A percentile compares a stretch with the other conserved stretches of the same genome.
phyloP scores from a whole-genome alignment of 306 rosid species.

The Prunus mongolica region DNA sequence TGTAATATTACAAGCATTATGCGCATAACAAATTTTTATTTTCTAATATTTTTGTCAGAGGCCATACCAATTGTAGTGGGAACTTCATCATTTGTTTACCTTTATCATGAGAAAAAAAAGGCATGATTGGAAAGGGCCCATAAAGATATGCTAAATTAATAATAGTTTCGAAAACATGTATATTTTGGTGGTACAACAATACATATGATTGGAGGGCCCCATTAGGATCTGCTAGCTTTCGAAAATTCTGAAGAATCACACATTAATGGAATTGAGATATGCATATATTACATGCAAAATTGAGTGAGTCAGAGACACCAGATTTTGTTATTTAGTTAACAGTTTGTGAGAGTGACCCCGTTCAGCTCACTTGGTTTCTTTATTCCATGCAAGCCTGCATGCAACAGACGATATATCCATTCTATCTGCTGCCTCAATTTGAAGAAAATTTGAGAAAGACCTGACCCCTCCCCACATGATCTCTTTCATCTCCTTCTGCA shows the following conservation, averaged over 20 bases:
- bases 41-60: slow-evolving; percentile 1
- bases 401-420: not conserved
- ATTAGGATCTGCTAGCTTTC: not conserved
- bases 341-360: slow-evolving; percentile 9
- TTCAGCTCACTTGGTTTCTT: slow-evolving; percentile 30
- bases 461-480: not conserved
- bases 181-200: no score
- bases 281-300: not conserved
- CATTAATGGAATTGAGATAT: not conserved
- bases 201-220: slow-evolving; percentile 22
- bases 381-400: slow-evolving; percentile 6
- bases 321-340: not conserved
- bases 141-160: slow-evolving; percentile 15
- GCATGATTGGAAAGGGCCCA: slow-evolving; percentile 9
- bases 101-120: not conserved
- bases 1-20: not conserved
- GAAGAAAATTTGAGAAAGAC: not conserved
- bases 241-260: not conserved
- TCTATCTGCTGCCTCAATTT: not conserved
- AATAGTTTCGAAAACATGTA: not conserved
- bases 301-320: slow-evolving; percentile 1
- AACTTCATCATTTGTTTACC: not conserved
- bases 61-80: slow-evolving; percentile 2
- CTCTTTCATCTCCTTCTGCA: not conserved
- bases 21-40: not conserved